These are phyloP conservation scores for Symbiotaphrina buchneri DNA, from an alignment of 495 filamentous ascomycete species.

Conservation along the genomic window DNA sequence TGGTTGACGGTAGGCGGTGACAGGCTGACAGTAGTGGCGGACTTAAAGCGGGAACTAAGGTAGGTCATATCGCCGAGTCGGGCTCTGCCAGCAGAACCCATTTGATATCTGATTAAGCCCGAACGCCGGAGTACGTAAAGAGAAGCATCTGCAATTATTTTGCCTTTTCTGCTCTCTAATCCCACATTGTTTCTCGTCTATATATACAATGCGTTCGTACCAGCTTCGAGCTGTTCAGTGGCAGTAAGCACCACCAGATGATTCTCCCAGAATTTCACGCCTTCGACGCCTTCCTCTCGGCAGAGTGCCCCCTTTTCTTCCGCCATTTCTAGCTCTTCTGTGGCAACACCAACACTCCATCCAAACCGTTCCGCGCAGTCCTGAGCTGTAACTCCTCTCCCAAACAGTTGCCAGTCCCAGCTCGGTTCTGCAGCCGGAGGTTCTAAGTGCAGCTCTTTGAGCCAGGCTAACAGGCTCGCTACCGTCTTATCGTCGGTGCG, in stretches of 20 bases:
- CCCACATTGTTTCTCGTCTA: too few relatives aligned
- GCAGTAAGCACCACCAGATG: conserved; percentile 3
- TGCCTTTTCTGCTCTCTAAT: too few relatives aligned
- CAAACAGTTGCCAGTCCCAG: conserved; percentile 61
- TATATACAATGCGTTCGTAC: too few relatives aligned
- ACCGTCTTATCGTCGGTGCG: conserved; percentile 84
- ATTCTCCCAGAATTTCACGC: conserved; percentile 66
- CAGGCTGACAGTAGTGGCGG: too few relatives aligned
- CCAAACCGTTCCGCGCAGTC: conserved; percentile 80
- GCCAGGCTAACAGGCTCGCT: conserved; percentile 49
- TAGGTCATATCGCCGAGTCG: too few relatives aligned
- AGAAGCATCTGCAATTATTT: too few relatives aligned
- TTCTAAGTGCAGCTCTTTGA: conserved; percentile 43
- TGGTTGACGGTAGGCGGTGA: too few relatives aligned
- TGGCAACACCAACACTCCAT: conserved; percentile 96
- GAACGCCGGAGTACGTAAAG: too few relatives aligned
- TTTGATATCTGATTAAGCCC: too few relatives aligned
- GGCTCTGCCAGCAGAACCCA: too few relatives aligned
- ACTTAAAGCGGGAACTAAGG: too few relatives aligned
- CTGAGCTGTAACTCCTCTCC: conserved; percentile 69
- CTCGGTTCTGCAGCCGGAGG: conserved; percentile 37
- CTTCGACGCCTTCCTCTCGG: conserved; percentile 66
- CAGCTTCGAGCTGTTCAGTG: too few relatives aligned
- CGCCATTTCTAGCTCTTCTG: conserved; percentile 92
- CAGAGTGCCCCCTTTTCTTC: conserved; percentile 68